Evolutionary conservation across 2,329 filamentous ascomycete genomes (phyloP), one percentile per base, ranked within the genome.

Genomic region (Cordyceps cicadae): DNA sequence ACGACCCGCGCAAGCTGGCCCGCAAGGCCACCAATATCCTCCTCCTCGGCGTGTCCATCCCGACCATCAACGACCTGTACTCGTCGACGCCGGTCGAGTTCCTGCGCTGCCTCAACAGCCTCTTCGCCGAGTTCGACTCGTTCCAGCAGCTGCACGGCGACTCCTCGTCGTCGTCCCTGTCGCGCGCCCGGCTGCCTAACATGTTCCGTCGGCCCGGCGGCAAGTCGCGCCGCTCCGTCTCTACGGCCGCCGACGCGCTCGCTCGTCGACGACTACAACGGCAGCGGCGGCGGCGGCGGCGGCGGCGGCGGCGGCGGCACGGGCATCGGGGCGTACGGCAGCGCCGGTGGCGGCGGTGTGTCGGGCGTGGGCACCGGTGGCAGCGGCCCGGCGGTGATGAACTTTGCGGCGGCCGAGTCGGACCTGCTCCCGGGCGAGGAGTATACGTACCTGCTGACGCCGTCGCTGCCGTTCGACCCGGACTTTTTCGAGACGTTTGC

Each of bases 401-500:
- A 77, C 64, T 85, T 86, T 68, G 81, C 76, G 59, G 81, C 80
- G 55, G 83, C 80, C 64, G 84, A 81, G 68, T 82, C 79, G 8
- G 89, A 91, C 64, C 79, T 91, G 26, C 77, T 89, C 1, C 87
- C 89, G 0, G 91, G 92, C 43, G 92, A 96, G 70, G 90, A 95
- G 68, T 99, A 97, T 72, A 85, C 86, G 0, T 87, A 93, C 71
- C 80, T 99, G 1, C 81, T 97, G 21, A 97, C 93, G n/a, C 94
- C 94, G 0, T 88, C 87, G 17, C 77, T 99, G 53, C 94, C 94
- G 0, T 99, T 99, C 70, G 92, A 97, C 65, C 94, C 94, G 0
- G 94, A 99, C 74, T 99, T 96, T 69, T 94, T 93, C 73, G 92
- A 95, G 76, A 97, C 92, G 0, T 97, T 97, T 76, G 88, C 92